Base-by-base conservation (phyloP, 2,329 filamentous ascomycete genomes). In the Lasiodiplodia gonubiensis region DNA sequence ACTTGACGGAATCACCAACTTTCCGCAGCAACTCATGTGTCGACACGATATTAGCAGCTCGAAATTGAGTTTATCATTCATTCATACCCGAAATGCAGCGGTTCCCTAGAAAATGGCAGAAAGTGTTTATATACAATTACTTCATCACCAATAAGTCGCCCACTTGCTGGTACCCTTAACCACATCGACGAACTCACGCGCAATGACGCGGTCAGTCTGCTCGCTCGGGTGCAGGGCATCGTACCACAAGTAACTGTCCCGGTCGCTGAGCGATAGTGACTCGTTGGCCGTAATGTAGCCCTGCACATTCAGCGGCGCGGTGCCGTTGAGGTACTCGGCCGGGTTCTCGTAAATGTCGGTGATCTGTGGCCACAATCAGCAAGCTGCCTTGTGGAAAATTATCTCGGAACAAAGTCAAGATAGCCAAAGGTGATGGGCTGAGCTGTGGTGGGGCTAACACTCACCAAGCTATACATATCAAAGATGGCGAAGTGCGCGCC, bases 141-240 rank as follows among this genome's bases (percentile, higher is more conserved):
- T 16, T 2, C 10, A 37, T 59, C 46, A 68, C 77, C 78, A 84
- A 68, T 84, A 85, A 30, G 71, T 81, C 35, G 81, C 83, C 74
- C 77, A 84, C 72, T 76, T 76, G 70, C 82, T 83, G 68, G 71
- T 72, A 1, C 87, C 87, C 35, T 80, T 76, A 7, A 89, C 76
- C 1, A 88, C 83, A 39, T 83, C 80, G 4, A 86, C 77, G 75
- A 89, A 89, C 67, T 86, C 83, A 68, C 78, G 79, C 21, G 86
- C 88, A 61, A 89, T 82, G 52, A 84, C 80, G 72, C 85, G 80
- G 77, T 87, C 85, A 8, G 89, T 85, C 77, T 87, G 86, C 77
- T 88, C 84, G 35, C 88, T 89, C 0, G 90, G 90, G 80, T 94
- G 92, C 74, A 94, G 76, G 74, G 89, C 86, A 77, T 94, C 91